phyloP scores from a whole-genome alignment of 305 asterid species.

The Fraxinus nigra region DNA sequence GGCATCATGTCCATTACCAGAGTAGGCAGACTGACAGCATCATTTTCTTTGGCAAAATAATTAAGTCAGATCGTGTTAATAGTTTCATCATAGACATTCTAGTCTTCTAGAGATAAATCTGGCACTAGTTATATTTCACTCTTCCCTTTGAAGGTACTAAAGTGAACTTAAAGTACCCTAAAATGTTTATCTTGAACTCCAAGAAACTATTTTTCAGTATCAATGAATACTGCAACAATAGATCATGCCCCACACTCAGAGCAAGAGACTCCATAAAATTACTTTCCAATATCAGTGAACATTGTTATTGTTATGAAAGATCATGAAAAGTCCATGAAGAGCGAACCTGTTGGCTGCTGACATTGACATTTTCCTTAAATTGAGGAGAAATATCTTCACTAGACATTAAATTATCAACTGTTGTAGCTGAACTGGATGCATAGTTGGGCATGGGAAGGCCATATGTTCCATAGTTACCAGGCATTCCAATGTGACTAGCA shows the following conservation, averaged over 20 bases:
- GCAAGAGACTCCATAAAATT: conserved; percentile 8
- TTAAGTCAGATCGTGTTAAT: not conserved
- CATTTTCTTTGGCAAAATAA: not conserved
- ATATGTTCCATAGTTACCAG: conserved; percentile 75
- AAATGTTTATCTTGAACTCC: not conserved
- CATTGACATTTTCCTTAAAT: conserved; percentile 66
- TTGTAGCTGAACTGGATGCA: conserved; percentile 54
- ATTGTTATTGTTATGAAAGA: conserved; percentile 10
- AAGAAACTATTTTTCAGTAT: not conserved
- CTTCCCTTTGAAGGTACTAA: not conserved
- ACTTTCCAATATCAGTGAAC: not conserved
- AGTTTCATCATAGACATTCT: conserved; percentile 1
- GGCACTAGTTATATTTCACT: not conserved
- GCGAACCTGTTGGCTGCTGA: conserved; percentile 77
- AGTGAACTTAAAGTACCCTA: conserved; percentile 9
- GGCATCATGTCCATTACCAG: not conserved
- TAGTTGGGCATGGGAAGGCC: conserved; percentile 65
- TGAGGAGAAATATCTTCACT: conserved; percentile 71
- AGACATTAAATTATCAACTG: conserved; percentile 62
- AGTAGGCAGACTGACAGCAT: conserved; percentile 5
- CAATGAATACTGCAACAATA: not conserved
- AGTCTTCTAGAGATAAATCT: not conserved
- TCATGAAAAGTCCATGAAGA: not conserved
- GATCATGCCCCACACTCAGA: not conserved
- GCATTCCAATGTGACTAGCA: conserved; percentile 59